Evolutionary conservation across 1,284 basidiomycete species (phyloP).

Genomic region (Trichosporon faecale): DNA sequence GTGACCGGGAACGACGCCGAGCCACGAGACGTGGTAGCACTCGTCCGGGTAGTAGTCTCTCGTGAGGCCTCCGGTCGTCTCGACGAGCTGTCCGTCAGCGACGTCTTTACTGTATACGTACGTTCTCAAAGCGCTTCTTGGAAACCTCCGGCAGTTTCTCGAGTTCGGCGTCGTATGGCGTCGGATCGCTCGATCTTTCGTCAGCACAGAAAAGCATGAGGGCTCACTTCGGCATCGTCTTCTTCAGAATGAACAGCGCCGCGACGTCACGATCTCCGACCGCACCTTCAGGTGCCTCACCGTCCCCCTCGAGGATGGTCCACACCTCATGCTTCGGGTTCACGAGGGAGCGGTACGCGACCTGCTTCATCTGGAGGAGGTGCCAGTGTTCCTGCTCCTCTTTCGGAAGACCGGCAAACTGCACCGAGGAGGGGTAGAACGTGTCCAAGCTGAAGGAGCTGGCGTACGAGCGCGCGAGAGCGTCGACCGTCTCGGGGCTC

Average conservation of each 20-base stretch:
- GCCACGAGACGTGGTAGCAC: neutral
- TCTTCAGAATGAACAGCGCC: neutral
- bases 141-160: neutral
- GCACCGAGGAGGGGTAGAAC: neutral
- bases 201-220: neutral
- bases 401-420: neutral
- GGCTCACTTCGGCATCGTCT: neutral
- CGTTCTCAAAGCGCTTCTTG: neutral
- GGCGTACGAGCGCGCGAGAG: neutral
- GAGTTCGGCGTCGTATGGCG: neutral
- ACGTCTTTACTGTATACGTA: neutral
- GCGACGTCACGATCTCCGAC: neutral
- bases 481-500: neutral
- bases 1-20: neutral
- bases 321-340: neutral
- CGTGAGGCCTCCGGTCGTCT: neutral
- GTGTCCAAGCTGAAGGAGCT: neutral
- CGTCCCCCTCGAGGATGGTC: neutral
- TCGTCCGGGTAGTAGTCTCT: neutral
- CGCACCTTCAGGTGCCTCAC: neutral
- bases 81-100: neutral
- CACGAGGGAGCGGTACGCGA: neutral
- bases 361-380: neutral
- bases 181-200: neutral
- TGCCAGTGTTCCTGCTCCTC: neutral